Percentiles rank a stretch among this genome's conserved stretches.
phyloP scores from a whole-genome alignment of 2,329 filamentous ascomycete species.

The Penicillium italicum region DNA sequence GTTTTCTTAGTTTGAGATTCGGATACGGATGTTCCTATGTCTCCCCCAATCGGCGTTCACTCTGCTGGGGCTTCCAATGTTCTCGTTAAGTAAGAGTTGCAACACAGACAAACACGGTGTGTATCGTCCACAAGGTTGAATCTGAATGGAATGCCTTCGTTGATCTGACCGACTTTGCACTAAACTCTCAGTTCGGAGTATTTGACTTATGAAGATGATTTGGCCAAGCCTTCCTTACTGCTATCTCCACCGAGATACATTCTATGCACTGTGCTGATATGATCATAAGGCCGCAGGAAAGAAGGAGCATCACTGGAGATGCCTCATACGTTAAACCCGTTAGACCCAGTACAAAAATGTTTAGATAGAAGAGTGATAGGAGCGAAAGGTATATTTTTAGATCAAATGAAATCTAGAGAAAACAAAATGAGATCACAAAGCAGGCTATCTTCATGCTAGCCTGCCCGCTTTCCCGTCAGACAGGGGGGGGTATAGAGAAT shows the following conservation, averaged over 20 bases:
- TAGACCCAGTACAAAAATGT: neutral
- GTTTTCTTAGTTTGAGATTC: neutral
- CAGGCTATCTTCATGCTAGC: slow-evolving; percentile 1
- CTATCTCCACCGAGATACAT: neutral
- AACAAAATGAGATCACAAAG: neutral
- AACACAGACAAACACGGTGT: no score
- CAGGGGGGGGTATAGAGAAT: neutral
- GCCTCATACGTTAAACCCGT: neutral
- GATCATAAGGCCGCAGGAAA: neutral
- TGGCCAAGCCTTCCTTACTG: neutral
- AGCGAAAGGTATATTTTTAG: neutral
- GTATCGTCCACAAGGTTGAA: neutral
- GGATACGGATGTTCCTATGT: neutral
- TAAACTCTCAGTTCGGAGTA: no score
- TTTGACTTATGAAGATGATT: neutral
- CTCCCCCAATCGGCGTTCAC: neutral
- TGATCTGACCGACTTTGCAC: no score
- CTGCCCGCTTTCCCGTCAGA: neutral
- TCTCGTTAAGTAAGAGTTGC: neutral
- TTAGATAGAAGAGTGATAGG: neutral
- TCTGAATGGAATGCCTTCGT: neutral
- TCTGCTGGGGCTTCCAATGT: neutral
- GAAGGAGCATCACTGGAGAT: neutral
- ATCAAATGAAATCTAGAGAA: neutral
- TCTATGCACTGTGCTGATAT: neutral